Conservation (phyloP, 371 early-diverging fungal genomes). For the Choanephora cucurbitarum region DNA sequence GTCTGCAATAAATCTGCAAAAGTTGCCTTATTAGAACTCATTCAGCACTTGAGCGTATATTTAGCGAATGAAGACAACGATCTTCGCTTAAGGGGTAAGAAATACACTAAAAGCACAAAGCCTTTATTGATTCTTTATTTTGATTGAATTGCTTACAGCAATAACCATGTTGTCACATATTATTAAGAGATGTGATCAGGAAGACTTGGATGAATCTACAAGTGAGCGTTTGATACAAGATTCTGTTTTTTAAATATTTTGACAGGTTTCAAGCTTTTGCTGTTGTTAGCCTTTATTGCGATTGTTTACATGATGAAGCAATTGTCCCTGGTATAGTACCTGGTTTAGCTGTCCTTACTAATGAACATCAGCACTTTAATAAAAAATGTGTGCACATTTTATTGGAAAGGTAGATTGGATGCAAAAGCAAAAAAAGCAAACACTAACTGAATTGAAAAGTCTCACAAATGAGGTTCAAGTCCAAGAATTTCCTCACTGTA, state of each 20-base stretch:
- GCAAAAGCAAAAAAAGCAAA: too few species aligned
- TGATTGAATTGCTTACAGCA: too few species aligned
- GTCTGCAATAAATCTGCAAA: too few species aligned
- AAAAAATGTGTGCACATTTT: constrained; percentile 51
- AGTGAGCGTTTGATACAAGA: constrained; percentile 10
- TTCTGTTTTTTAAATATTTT: too few species aligned
- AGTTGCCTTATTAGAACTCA: too few species aligned
- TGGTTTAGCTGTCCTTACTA: constrained; percentile 61
- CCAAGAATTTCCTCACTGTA: constrained; percentile 61
- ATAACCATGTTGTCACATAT: constrained; percentile 14
- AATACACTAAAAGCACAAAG: too few species aligned
- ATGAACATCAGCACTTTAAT: constrained; percentile 56
- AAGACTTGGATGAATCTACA: constrained; percentile 1
- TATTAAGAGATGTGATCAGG: constrained; percentile 4
- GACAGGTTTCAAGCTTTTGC: constrained; percentile 46
- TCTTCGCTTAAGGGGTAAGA: too few species aligned
- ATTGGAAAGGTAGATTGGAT: constrained; percentile 46
- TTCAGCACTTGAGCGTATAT: too few species aligned
- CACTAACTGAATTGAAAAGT: too few species aligned
- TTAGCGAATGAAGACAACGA: too few species aligned
- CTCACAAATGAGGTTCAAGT: constrained; percentile 23
- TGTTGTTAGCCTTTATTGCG: constrained; percentile 74
- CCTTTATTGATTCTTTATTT: too few species aligned
- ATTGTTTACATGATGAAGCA: constrained; percentile 67
- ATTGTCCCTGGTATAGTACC: constrained; percentile 70